These are phyloP conservation scores for Rhododendron simsii DNA, from an alignment of 148 eudicot species.

Conservation along the genomic window DNA sequence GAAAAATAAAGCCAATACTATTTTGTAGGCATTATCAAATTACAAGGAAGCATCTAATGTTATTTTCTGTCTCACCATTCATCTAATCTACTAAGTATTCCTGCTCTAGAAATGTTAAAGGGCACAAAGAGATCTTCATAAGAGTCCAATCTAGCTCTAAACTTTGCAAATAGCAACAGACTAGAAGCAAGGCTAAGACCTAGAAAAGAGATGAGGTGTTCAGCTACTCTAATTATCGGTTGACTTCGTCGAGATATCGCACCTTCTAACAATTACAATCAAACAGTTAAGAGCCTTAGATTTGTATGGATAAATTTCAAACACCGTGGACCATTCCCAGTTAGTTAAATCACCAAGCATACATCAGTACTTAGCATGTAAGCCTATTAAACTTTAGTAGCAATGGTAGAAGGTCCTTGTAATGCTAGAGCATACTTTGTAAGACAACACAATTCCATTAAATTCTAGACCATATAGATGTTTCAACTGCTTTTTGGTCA, in stretches of 20 bases:
- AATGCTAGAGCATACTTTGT: not conserved
- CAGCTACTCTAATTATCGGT: not conserved
- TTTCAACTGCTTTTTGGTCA: not conserved
- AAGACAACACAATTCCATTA: not conserved
- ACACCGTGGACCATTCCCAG: not conserved
- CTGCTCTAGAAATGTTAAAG: not conserved
- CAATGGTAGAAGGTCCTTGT: not conserved
- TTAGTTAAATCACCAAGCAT: not conserved
- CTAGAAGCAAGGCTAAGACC: not conserved
- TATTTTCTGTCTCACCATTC: not conserved
- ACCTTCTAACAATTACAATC: not conserved
- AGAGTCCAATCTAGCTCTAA: not conserved
- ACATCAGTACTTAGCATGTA: not conserved
- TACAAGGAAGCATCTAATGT: not conserved
- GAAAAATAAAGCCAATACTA: not conserved
- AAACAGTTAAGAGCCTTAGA: not conserved
- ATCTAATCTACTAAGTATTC: not conserved
- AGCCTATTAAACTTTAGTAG: not conserved
- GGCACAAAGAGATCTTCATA: not conserved
- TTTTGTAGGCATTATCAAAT: not conserved
- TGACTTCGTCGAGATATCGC: not conserved
- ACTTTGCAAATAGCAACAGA: not conserved
- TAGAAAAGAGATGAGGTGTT: not conserved
- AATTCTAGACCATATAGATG: not conserved
- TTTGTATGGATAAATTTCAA: not conserved